Percentiles rank a stretch among this genome's conserved stretches.
Evolutionary conservation across 352 stramenopile genomes (phyloP).

Genomic region (Globisporangium splendens): DNA sequence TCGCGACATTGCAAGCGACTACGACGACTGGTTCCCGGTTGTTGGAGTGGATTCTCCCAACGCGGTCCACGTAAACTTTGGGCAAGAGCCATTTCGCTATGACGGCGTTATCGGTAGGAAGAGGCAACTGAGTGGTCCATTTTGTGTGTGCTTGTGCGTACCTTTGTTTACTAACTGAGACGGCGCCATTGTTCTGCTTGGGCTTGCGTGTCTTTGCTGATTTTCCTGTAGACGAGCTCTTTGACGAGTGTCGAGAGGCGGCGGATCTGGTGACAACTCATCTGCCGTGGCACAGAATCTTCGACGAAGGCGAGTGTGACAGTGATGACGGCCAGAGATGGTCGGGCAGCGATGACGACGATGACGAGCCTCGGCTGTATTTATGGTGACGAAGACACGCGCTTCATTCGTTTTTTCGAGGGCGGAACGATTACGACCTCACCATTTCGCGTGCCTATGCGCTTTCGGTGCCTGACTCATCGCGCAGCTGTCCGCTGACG

Average conservation of each 20-base stretch:
- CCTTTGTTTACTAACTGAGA: not conserved
- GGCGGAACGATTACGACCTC: no score
- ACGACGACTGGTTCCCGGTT: conserved; percentile 67
- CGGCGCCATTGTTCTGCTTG: not conserved
- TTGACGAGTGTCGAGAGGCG: conserved; percentile 36
- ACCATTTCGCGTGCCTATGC: no score
- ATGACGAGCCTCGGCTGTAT: not conserved
- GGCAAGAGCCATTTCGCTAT: conserved; percentile 62
- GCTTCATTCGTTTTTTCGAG: not conserved
- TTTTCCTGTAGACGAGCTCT: conserved; percentile 37
- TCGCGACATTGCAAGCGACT: conserved; percentile 30
- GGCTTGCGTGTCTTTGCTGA: not conserved
- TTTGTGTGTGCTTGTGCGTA: not conserved
- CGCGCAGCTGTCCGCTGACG: no score
- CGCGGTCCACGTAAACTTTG: conserved; percentile 81
- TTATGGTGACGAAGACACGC: not conserved
- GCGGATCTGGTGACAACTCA: conserved; percentile 18
- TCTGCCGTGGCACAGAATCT: conserved; percentile 58
- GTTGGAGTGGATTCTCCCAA: conserved; percentile 81
- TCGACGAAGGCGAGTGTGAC: conserved; percentile 27
- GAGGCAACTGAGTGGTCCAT: no score
- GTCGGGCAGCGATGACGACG: not conserved
- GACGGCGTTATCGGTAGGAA: conserved; percentile 37
- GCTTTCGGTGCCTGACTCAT: no score
- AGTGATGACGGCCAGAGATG: conserved; percentile 2